Conservation (phyloP, 345 rosid genomes). For the Carallia brachiata region DNA sequence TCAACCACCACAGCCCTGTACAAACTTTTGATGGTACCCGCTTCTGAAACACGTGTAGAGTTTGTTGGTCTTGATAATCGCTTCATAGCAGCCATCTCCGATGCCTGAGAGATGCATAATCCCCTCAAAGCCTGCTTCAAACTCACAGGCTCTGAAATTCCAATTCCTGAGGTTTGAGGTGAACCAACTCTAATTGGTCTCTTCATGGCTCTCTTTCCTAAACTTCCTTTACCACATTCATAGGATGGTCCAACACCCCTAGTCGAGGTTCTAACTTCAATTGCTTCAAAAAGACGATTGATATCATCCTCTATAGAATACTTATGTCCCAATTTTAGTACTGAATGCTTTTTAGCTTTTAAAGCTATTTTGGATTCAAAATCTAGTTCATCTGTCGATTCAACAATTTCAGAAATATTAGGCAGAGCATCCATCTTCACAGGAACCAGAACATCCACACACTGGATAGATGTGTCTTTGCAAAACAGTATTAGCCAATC, state of each 20-base stretch:
- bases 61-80: constrained; percentile 49
- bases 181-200: constrained; percentile 63
- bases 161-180: constrained; percentile 58
- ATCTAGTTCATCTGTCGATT: constrained; percentile 40
- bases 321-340: constrained; percentile 35
- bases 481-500: constrained; percentile 37
- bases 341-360: constrained; percentile 25
- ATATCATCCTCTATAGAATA: constrained; percentile 71
- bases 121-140: constrained; percentile 86
- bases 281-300: constrained; percentile 62
- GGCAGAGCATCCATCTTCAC: constrained; percentile 37
- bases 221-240: constrained; percentile 37
- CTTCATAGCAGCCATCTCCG: constrained; percentile 84
- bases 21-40: constrained; percentile 56
- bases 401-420: constrained; percentile 54
- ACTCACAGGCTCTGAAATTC: constrained; percentile 63
- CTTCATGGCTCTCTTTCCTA: constrained; percentile 62
- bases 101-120: constrained; percentile 78
- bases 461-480: not conserved
- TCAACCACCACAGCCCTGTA: constrained; percentile 65
- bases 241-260: constrained; percentile 30
- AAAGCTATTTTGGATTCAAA: constrained; percentile 26
- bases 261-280: constrained; percentile 44
- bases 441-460: constrained; percentile 16
- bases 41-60: constrained; percentile 50